Evolutionary conservation across 345 rosid genomes (phyloP), one percentile per base, ranked within the genome.

Genomic region (Syzygium aqueum): DNA sequence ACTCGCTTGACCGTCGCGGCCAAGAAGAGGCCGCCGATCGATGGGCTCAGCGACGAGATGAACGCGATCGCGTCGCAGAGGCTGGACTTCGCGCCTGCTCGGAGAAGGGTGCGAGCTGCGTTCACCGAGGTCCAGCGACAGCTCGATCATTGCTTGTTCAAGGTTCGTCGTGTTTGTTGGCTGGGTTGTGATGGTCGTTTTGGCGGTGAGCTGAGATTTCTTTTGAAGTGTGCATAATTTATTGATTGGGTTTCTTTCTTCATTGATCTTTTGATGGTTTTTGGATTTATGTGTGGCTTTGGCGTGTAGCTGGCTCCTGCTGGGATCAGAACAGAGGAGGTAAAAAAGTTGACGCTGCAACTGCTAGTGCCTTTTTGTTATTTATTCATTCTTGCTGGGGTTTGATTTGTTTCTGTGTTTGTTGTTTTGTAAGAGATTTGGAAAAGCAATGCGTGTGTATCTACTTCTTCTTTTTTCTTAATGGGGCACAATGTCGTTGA

Each of bases 101-200:
- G 99, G 63, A 90, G 99, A 77, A 85, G 80, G 84, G 95, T 93
- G 51, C 98, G 98, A 52, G 93, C 95, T 15, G 98, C 99, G 87
- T 97, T 97, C 85, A 10, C 33, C 65, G 91, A 93, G 77, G 92
- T 92, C 51, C 98, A 95, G 78, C 94, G 77, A 88, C 93, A 92
- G 89, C 96, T 97, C 84, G 99, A 96, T 91, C 99, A 97, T 88
- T 94, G 94, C 85, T 89, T 97, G 87, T 95, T 96, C 89, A 95
- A 95, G 98, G 98, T 94, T 25, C 28, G 89, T 88, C 59, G 59
- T 10, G 12, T 37, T 43, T 6, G 46, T 43, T 43, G 28, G 37
- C 7, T 28, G 3, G 84, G 52, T 43, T 43, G 46, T 22, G 87
- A 14, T 52, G 51, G 15, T 85, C 77, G 80, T 19, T 67, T 77